phyloP scores from a whole-genome alignment of 495 filamentous ascomycete species.

The Penicillium soppii region DNA sequence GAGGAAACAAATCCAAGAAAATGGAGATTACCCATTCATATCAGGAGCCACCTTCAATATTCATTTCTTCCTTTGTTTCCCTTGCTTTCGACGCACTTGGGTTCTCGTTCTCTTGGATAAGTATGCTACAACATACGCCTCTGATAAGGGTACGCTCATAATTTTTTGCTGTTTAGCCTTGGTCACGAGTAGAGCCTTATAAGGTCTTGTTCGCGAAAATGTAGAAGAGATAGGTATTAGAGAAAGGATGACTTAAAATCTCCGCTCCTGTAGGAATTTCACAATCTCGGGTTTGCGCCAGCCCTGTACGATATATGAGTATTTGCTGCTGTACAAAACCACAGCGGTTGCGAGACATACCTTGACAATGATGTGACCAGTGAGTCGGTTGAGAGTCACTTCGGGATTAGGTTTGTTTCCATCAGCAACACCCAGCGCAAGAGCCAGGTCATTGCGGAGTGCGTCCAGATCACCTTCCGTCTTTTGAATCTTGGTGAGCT shows the following conservation, averaged over 20 bases:
- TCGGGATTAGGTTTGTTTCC: slow-evolving; percentile 32
- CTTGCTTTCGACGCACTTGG: slow-evolving; percentile 9
- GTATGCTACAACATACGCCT: slow-evolving; percentile 9
- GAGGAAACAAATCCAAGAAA: slow-evolving; percentile 14
- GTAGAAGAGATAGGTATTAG: slow-evolving; percentile 6
- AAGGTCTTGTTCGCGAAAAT: not conserved
- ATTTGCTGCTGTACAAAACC: not conserved
- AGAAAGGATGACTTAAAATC: slow-evolving; percentile 36
- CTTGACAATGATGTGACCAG: slow-evolving; percentile 64
- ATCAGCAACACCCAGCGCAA: slow-evolving; percentile 46
- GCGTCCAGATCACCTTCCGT: slow-evolving; percentile 67
- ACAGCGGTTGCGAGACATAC: slow-evolving; percentile 32
- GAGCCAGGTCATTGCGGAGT: slow-evolving; percentile 52
- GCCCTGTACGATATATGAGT: slow-evolving; percentile 31
- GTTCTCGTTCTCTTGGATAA: slow-evolving; percentile 9
- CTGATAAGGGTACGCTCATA: slow-evolving; percentile 2
- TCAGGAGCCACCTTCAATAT: slow-evolving; percentile 4
- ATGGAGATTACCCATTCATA: slow-evolving; percentile 11
- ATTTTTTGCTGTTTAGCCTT: not conserved
- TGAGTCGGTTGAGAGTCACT: slow-evolving; percentile 58
- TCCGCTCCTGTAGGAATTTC: slow-evolving; percentile 46
- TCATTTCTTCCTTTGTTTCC: slow-evolving; percentile 5
- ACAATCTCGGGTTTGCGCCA: slow-evolving; percentile 52
- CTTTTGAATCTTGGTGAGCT: slow-evolving; percentile 73
- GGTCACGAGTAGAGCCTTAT: not conserved